A percentile compares a stretch with the other conserved stretches of the same genome.
Evolutionary conservation across 2,329 filamentous ascomycete species (phyloP).

Genomic region (Cordyceps cicadae): DNA sequence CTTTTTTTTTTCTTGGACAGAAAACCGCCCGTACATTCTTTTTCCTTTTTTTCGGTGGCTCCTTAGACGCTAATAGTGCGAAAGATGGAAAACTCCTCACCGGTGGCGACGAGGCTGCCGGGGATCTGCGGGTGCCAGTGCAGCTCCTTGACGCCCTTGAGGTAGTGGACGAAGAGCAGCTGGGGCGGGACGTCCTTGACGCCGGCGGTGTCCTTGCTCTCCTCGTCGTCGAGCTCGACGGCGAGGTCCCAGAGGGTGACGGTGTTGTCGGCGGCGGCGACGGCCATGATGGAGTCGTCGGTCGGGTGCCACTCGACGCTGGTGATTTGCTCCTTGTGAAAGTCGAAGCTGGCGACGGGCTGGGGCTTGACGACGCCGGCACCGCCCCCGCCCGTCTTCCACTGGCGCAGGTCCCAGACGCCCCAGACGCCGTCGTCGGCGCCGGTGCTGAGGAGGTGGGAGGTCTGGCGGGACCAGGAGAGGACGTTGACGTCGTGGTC

Average conservation of each 20-base stretch:
- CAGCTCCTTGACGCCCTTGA: conserved; percentile 87
- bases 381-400: conserved; percentile 56
- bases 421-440: conserved; percentile 91
- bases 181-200: conserved; percentile 89
- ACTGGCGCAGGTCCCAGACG: conserved; percentile 92
- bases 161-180: conserved; percentile 92
- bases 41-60: too few species aligned
- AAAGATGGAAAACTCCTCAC: conserved; percentile 79
- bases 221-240: conserved; percentile 93
- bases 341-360: conserved; percentile 86
- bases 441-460: conserved; percentile 83
- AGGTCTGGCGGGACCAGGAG: conserved; percentile 84
- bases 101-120: conserved; percentile 80
- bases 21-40: not conserved
- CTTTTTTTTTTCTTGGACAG: too few species aligned
- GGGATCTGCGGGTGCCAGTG: conserved; percentile 98
- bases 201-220: conserved; percentile 81
- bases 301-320: conserved; percentile 96
- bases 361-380: conserved; percentile 42
- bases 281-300: conserved; percentile 89
- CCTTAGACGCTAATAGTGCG: conserved; percentile 73
- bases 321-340: conserved; percentile 95
- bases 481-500: conserved; percentile 89
- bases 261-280: conserved; percentile 87
- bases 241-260: conserved; percentile 95